Evolutionary conservation across 805 yeast genomes (phyloP).

Genomic region (Kuraishia hungarica): DNA sequence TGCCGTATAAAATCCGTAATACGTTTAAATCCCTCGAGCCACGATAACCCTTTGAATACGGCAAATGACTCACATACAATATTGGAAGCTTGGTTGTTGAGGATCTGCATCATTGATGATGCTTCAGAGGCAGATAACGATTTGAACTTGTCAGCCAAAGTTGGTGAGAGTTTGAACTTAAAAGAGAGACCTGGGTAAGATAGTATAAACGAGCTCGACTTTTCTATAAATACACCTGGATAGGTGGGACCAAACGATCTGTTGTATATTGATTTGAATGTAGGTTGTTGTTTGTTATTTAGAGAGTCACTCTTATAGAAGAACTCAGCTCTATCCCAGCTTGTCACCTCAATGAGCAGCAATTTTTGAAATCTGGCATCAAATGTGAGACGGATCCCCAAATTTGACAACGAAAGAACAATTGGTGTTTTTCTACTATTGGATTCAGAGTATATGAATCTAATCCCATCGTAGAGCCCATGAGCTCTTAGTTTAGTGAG

Average conservation of each 20-base stretch:
- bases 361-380: slow-evolving; percentile 17
- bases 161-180: slow-evolving; percentile 26
- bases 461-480: slow-evolving; percentile 10
- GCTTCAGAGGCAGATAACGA: slow-evolving; percentile 4
- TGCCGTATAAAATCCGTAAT: slow-evolving; percentile 1
- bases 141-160: slow-evolving; percentile 6
- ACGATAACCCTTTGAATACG: slow-evolving; percentile 30
- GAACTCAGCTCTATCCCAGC: slow-evolving; percentile 7
- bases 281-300: slow-evolving; percentile 6
- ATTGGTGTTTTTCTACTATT: slow-evolving; percentile 7
- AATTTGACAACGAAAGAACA: slow-evolving; percentile 13
- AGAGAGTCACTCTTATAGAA: slow-evolving; percentile 15
- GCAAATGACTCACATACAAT: slow-evolving; percentile 29
- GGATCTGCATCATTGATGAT: slow-evolving; percentile 14
- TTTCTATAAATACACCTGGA: slow-evolving; percentile 33
- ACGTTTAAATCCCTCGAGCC: slow-evolving; percentile 13
- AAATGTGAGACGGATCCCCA: slow-evolving; percentile 16
- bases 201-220: slow-evolving; percentile 27
- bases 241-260: slow-evolving; percentile 56
- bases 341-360: slow-evolving; percentile 16
- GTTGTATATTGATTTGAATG: slow-evolving; percentile 40
- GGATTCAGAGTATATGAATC: slow-evolving; percentile 14
- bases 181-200: slow-evolving; percentile 53
- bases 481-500: slow-evolving; percentile 9
- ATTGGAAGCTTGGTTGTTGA: slow-evolving; percentile 19